Evolutionary conservation across 2,329 filamentous ascomycete genomes (phyloP), one percentile per base, ranked within the genome.

Genomic region (Fusarium buxicola): DNA sequence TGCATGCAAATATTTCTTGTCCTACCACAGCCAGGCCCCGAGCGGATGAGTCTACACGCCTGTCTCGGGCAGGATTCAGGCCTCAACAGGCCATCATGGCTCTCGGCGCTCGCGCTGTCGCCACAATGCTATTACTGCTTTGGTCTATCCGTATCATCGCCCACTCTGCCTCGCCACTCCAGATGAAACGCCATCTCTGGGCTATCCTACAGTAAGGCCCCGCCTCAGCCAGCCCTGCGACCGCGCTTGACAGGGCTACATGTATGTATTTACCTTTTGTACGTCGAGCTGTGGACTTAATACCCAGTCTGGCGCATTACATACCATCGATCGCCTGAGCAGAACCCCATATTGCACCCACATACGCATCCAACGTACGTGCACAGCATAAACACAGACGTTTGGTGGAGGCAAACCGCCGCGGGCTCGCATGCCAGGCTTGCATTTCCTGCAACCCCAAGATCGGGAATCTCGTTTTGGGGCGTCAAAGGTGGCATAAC

Each of bases 321-420:
- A 31, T 54, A 48, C 59, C 40, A 63, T 65, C 62, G 25, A 43
- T 55, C 21, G 35, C 55, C 34, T 59, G 46, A 51, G 55, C 49
- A 56, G 54, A 57, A 55, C 27, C 38, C 50, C 67, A 65, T 69
- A 66, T 59, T 61, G 66, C 64, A 69, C 65, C 48, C 66, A 49
- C 40, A 34, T 35, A 46, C 36, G 46, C 44, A 55, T 36, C 13
- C 56, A 53, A 55, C 49, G 51, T 62, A 50, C 61, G 21, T 63
- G 56, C 61, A 64, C 64, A 53, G 52, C 47, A 50, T 39, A 65
- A 58, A 43, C 57, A 32, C 35, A 65, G 58, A 54, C 61, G 58
- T 25, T 63, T 54, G 65, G 60, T 63, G 63, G 55, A 60, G 61
- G 55, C 35, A 35, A 45, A 48, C 49, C 36, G 47, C 41, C 45